These are phyloP conservation scores for Boletus vermiculosoides DNA, from an alignment of 768 basidiomycete genomes.

Conservation along the genomic window DNA sequence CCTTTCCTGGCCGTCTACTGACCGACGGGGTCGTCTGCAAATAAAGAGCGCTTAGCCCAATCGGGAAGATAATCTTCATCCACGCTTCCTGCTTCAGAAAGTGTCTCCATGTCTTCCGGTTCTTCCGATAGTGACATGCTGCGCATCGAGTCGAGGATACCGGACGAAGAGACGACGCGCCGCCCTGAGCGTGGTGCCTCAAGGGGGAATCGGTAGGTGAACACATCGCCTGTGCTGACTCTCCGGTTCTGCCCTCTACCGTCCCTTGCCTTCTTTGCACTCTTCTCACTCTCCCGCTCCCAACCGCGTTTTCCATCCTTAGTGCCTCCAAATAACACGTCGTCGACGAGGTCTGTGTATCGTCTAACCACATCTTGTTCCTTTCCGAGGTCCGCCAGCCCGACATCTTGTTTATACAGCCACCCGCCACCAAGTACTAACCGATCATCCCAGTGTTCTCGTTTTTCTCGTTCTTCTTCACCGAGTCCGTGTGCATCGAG, in stretches of 20 bases:
- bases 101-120: slow-evolving; percentile 51
- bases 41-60: slow-evolving; percentile 69
- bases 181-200: slow-evolving; percentile 30
- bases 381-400: slow-evolving; percentile 48
- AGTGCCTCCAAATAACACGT: slow-evolving; percentile 67
- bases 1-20: slow-evolving; percentile 22
- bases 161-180: slow-evolving; percentile 56
- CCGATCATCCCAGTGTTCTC: slow-evolving; percentile 78
- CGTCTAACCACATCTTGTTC: slow-evolving; percentile 55
- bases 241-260: slow-evolving; percentile 37
- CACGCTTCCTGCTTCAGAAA: slow-evolving; percentile 42
- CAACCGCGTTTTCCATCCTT: slow-evolving; percentile 49
- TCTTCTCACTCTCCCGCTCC: slow-evolving; percentile 46
- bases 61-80: slow-evolving; percentile 73
- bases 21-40: slow-evolving; percentile 60
- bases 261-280: slow-evolving; percentile 43
- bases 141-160: slow-evolving; percentile 54
- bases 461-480: slow-evolving; percentile 53
- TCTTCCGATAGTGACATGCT: slow-evolving; percentile 52
- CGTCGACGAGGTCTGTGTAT: slow-evolving; percentile 79
- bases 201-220: slow-evolving; percentile 23
- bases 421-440: slow-evolving; percentile 80
- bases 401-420: slow-evolving; percentile 71
- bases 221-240: slow-evolving; percentile 31
- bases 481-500: slow-evolving; percentile 42